Conservation (phyloP, 2,329 filamentous ascomycete genomes). For the Ophiocordyceps camponoti-leonardi region DNA sequence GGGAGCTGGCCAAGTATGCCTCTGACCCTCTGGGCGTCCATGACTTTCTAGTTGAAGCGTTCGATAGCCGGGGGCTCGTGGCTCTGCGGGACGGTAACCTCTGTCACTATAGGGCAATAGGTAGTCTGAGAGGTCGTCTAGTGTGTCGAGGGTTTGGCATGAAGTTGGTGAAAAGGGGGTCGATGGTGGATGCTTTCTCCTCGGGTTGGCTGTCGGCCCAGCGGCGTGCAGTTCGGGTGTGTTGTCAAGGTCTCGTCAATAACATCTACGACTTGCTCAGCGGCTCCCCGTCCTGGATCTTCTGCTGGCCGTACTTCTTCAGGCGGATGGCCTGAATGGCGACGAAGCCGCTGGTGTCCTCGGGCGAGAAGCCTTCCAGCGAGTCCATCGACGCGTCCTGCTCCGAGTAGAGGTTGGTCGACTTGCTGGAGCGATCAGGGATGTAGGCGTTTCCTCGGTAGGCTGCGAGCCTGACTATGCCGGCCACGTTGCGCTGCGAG, state of each 20-base stretch:
- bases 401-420: slow-evolving; percentile 32
- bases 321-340: slow-evolving; percentile 49
- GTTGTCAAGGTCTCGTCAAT: not conserved
- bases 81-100: no score
- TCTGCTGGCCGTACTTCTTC: slow-evolving; percentile 24
- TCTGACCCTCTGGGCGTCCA: no score
- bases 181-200: no score
- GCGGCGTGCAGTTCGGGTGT: no score
- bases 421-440: slow-evolving; percentile 24
- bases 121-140: no score
- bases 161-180: no score
- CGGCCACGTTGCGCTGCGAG: slow-evolving; percentile 22
- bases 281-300: slow-evolving; percentile 19
- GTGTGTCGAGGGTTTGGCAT: no score
- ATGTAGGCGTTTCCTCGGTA: slow-evolving; percentile 32
- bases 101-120: no score
- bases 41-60: no score
- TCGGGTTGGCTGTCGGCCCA: no score
- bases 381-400: slow-evolving; percentile 32
- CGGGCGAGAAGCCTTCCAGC: slow-evolving; percentile 22
- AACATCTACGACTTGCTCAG: slow-evolving; percentile 9
- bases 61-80: no score
- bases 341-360: slow-evolving; percentile 49
- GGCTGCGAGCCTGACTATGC: slow-evolving; percentile 8
- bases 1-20: no score